Base-by-base conservation (phyloP, 129 eudicot species). In the Cynara cardunculus region DNA sequence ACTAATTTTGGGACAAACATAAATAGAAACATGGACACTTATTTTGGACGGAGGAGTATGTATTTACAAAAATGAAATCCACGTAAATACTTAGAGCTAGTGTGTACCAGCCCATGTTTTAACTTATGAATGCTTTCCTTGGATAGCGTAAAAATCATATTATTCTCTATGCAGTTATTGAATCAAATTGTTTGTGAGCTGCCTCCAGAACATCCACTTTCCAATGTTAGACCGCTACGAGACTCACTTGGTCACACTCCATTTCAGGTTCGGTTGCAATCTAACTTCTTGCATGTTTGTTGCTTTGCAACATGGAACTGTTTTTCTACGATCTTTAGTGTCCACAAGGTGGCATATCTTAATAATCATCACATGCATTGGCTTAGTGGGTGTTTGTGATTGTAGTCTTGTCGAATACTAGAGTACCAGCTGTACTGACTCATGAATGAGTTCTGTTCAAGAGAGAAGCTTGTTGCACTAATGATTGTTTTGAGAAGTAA, bases 161-260 rank as follows among this genome's bases (percentile, higher is more conserved):
- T 59, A 24, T 56, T 22, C n/a, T 62, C 18, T 71, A 62, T 81
- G 89, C 91, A 93, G 97, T 83, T 93, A 82, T 78, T 93, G 79
- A 93, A 93, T 80, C 98, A 93, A 84, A 91, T 93, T 85, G 98
- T 93, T 31, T 89, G 94, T 84, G 97, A 89, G 91, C 86, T 93
- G 88, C 98, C 97, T 79, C 94, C 98, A 7, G 97, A 91, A 80
- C 98, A 93, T 72, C 98, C 97, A 53, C 94, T 93, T 39, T 90
- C 97, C 72, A 93, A 86, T 80, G 92, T 89, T 41, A 91, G 92
- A 80, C 98, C 98, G 53, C 92, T 93, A 32, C 89, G 97, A 74
- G 94, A 91, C 82, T 91, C 98, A 53, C 92, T 91, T 67, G 98
- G 98, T 77, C 98, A 91, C 86, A 91, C 98, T 87, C 98, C 98